Percentiles rank a stretch among this genome's conserved stretches.
phyloP scores from a whole-genome alignment of 805 yeast genomes.

The Candida incommunis region DNA sequence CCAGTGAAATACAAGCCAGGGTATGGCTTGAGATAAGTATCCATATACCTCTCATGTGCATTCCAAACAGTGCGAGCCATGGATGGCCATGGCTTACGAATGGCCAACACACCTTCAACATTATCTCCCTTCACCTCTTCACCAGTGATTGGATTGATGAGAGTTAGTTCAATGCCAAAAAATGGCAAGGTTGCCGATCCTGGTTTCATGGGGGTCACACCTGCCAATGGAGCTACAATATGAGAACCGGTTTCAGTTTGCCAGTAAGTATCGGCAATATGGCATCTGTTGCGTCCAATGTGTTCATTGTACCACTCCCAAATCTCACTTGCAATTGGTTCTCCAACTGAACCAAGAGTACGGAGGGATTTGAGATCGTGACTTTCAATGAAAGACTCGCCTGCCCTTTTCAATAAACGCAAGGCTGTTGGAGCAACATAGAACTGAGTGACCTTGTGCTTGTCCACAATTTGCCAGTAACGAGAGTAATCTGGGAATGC shows the following conservation, averaged over 20 bases:
- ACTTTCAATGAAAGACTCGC: conserved; percentile 68
- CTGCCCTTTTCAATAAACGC: conserved; percentile 80
- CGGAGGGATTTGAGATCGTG: conserved; percentile 79
- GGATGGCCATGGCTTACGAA: conserved; percentile 93
- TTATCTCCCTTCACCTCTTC: conserved; percentile 72
- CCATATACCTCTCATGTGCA: conserved; percentile 74
- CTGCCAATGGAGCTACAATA: conserved; percentile 87
- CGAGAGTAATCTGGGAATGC: conserved; percentile 92
- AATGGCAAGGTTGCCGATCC: conserved; percentile 96
- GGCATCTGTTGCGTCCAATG: conserved; percentile 81
- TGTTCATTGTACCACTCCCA: conserved; percentile 98
- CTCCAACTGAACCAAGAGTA: conserved; percentile 94
- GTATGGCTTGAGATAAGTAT: conserved; percentile 86
- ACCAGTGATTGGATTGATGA: conserved; percentile 90
- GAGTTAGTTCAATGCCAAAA: conserved; percentile 83
- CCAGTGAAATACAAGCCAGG: conserved; percentile 93
- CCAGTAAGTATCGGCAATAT: conserved; percentile 95
- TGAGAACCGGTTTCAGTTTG: conserved; percentile 98
- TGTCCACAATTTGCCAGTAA: conserved; percentile 92
- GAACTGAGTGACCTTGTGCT: conserved; percentile 85
- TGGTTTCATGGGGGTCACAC: conserved; percentile 89
- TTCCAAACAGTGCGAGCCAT: conserved; percentile 93
- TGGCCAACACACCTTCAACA: conserved; percentile 92
- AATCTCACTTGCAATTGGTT: conserved; percentile 94
- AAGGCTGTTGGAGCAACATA: conserved; percentile 98